phyloP scores from a whole-genome alignment of 2,329 filamentous ascomycete species.

The Cercospora nicotianae region DNA sequence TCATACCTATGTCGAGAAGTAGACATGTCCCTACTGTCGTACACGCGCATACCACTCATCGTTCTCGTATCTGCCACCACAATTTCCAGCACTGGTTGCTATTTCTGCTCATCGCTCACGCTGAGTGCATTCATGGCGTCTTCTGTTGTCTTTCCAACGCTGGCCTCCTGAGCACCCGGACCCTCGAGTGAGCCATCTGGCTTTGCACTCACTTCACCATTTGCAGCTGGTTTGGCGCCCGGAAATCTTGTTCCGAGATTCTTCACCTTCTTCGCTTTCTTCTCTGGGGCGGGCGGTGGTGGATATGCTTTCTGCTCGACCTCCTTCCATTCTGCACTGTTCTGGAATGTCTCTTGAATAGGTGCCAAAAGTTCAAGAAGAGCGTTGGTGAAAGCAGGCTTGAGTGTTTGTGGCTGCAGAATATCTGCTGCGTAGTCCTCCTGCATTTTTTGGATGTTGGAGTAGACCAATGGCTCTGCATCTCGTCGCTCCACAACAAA shows the following conservation, averaged over 20 bases:
- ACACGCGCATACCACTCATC: neutral
- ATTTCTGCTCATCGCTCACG: constrained; percentile 22
- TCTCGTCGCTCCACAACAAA: constrained; percentile 69
- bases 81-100: constrained; percentile 19
- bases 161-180: constrained; percentile 43
- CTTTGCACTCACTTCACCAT: constrained; percentile 43
- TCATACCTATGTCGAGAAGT: constrained; percentile 2
- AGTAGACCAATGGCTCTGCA: constrained; percentile 75
- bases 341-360: constrained; percentile 72
- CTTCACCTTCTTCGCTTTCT: constrained; percentile 72
- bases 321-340: constrained; percentile 75
- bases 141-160: constrained; percentile 45
- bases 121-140: constrained; percentile 42
- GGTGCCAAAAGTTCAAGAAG: constrained; percentile 73
- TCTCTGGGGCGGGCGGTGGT: constrained; percentile 56
- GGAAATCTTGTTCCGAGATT: constrained; percentile 70
- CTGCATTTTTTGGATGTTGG: constrained; percentile 70
- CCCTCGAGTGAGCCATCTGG: constrained; percentile 50
- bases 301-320: constrained; percentile 81
- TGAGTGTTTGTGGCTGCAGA: constrained; percentile 71
- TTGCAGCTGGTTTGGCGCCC: constrained; percentile 39
- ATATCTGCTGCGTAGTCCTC: constrained; percentile 78
- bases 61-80: neutral
- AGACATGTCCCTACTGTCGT: neutral
- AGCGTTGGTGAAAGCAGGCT: constrained; percentile 75